Evolutionary conservation across 805 yeast genomes (phyloP).

Genomic region (Pichia thaimueangensis): DNA sequence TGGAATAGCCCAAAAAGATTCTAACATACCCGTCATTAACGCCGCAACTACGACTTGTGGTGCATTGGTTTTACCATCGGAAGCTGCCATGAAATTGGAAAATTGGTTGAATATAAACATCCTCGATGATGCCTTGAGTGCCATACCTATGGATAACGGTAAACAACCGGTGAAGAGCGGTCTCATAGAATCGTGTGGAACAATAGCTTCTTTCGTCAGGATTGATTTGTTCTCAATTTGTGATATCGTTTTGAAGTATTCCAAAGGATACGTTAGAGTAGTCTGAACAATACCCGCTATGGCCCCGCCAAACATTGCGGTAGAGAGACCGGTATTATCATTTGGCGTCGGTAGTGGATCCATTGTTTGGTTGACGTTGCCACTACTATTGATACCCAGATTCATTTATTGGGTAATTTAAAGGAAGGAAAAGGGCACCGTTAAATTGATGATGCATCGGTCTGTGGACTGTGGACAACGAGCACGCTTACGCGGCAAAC

Average conservation of each 20-base stretch:
- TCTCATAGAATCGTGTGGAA: conserved; percentile 28
- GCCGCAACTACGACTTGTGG: conserved; percentile 84
- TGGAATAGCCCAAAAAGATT: conserved; percentile 80
- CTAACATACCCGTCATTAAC: conserved; percentile 71
- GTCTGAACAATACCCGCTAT: conserved; percentile 60
- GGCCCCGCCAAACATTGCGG: conserved; percentile 55
- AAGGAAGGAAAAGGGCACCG: too few relatives aligned
- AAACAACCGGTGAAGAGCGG: conserved; percentile 55
- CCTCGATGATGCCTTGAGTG: conserved; percentile 67
- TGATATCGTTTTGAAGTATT: conserved; percentile 56
- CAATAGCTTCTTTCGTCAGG: conserved; percentile 25
- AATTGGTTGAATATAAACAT: conserved; percentile 70
- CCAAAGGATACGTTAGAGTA: conserved; percentile 64
- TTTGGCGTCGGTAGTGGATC: conserved; percentile 20
- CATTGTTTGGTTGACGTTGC: too few relatives aligned
- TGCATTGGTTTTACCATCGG: conserved; percentile 60
- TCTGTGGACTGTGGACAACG: too few relatives aligned
- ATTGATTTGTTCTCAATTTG: conserved; percentile 46
- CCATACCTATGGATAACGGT: conserved; percentile 68
- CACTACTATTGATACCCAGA: too few relatives aligned
- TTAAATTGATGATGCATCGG: too few relatives aligned
- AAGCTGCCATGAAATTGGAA: conserved; percentile 60
- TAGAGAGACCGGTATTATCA: conserved; percentile 38
- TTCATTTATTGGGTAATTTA: too few relatives aligned
- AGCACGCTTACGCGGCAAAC: too few relatives aligned